Conservation (phyloP, 2,329 filamentous ascomycete species). For the Colletotrichum eleusines region DNA sequence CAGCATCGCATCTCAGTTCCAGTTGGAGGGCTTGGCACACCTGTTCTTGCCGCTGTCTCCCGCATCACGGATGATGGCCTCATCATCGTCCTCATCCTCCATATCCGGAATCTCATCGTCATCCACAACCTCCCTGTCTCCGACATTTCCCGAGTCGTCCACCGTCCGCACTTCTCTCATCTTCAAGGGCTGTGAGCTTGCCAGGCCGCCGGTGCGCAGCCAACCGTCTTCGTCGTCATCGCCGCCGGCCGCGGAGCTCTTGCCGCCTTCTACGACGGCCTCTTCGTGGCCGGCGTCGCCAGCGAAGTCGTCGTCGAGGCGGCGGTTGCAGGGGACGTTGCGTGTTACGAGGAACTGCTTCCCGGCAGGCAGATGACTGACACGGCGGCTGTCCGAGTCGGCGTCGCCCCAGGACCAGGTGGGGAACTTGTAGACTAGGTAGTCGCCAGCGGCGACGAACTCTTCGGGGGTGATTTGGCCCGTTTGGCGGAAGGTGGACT, state of each 20-base stretch:
- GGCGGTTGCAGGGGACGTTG: conserved; percentile 91
- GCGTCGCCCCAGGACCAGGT: conserved; percentile 98
- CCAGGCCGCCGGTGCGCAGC: conserved; percentile 87
- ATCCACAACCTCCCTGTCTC: conserved; percentile 76
- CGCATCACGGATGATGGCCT: conserved; percentile 91
- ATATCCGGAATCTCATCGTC: conserved; percentile 96
- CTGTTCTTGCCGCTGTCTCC: conserved; percentile 60
- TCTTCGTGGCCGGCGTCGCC: conserved; percentile 89
- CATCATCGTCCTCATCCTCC: conserved; percentile 97
- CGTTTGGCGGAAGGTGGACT: conserved; percentile 91
- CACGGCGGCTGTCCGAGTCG: conserved; percentile 82
- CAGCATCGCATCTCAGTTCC: conserved; percentile 26
- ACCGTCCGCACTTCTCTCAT: conserved; percentile 87
- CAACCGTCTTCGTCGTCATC: conserved; percentile 86
- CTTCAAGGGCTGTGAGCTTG: conserved; percentile 80
- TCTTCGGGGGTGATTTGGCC: conserved; percentile 98
- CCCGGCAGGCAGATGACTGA: conserved; percentile 82
- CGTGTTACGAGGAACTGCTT: conserved; percentile 98
- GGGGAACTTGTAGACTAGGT: conserved; percentile 98
- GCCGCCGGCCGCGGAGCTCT: conserved; percentile 53
- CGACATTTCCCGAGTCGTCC: conserved; percentile 89
- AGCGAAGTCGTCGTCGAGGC: conserved; percentile 93
- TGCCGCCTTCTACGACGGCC: conserved; percentile 76
- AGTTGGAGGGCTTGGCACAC: conserved; percentile 48
- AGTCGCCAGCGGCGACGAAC: conserved; percentile 95